Conservation (phyloP, 2,329 filamentous ascomycete species). For the Trichoderma endophyticum region DNA sequence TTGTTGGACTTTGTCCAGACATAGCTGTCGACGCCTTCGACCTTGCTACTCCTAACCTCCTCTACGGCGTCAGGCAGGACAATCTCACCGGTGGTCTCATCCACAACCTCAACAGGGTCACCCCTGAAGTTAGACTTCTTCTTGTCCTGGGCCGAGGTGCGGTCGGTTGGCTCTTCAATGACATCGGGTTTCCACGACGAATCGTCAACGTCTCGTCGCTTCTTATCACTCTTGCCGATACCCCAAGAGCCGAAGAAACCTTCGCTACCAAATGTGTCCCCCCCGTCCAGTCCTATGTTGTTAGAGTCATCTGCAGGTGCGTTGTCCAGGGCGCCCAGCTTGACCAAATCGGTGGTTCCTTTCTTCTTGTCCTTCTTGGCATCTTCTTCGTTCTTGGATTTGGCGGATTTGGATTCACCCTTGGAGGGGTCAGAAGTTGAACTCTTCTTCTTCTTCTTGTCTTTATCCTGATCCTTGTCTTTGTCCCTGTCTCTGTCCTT, state of each 20-base stretch:
- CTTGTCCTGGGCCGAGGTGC: slow-evolving; percentile 41
- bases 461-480: slow-evolving; percentile 14
- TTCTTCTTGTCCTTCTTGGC: slow-evolving; percentile 39
- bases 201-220: slow-evolving; percentile 34
- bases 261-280: slow-evolving; percentile 39
- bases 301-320: slow-evolving; percentile 27
- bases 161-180: slow-evolving; percentile 44
- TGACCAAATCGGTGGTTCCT: slow-evolving; percentile 35
- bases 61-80: slow-evolving; percentile 46
- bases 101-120: slow-evolving; percentile 45
- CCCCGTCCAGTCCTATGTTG: slow-evolving; percentile 29
- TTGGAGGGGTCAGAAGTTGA: slow-evolving; percentile 21
- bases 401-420: slow-evolving; percentile 23
- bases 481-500: slow-evolving; percentile 9
- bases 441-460: slow-evolving; percentile 27
- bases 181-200: slow-evolving; percentile 39
- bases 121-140: slow-evolving; percentile 50
- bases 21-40: slow-evolving; percentile 42
- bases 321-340: slow-evolving; percentile 32
- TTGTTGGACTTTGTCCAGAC: slow-evolving; percentile 42
- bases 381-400: slow-evolving; percentile 26
- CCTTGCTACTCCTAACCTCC: slow-evolving; percentile 42
- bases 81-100: slow-evolving; percentile 45
- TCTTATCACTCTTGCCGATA: slow-evolving; percentile 49
- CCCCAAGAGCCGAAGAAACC: slow-evolving; percentile 58